Conservation (phyloP, 1,284 basidiomycete species). For the Rhodotorula sp. region DNA sequence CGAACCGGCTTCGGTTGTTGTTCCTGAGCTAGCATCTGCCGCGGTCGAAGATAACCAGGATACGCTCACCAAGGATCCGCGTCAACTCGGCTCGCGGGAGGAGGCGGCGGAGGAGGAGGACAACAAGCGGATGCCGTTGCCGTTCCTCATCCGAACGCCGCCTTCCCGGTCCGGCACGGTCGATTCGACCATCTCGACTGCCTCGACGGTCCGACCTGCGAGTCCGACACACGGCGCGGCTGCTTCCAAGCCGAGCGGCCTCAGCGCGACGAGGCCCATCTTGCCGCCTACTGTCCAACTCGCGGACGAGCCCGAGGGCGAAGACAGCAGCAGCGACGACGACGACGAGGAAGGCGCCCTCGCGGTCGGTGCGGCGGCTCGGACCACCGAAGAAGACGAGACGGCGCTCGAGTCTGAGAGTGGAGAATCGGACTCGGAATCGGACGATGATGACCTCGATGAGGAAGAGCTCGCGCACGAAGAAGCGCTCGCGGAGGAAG, state of each 20-base stretch:
- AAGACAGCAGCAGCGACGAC: neutral
- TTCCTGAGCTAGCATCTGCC: neutral
- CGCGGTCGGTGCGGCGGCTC: neutral
- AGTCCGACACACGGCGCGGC: neutral
- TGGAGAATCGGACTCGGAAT: conserved; percentile 4
- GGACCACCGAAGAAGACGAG: neutral
- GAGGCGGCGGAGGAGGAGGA: neutral
- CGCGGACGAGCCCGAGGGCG: neutral
- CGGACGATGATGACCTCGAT: conserved; percentile 31
- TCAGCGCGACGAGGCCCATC: conserved; percentile 5
- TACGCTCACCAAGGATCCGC: conserved; percentile 1
- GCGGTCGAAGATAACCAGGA: conserved; percentile 2
- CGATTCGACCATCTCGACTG: conserved; percentile 28
- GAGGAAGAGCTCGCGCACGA: conserved; percentile 35
- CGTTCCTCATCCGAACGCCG: neutral
- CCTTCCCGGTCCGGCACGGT: conserved; percentile 14
- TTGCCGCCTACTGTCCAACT: neutral
- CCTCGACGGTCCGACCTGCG: conserved; percentile 22
- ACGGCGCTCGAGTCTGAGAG: conserved; percentile 4
- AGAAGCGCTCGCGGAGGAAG: conserved; percentile 31
- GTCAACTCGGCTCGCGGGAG: neutral
- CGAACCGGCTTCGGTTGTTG: neutral
- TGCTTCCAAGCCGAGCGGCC: conserved; percentile 2
- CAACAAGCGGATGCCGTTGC: neutral
- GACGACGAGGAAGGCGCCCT: neutral